Evolutionary conservation across 331 rosid species (phyloP), one percentile per base, ranked within the genome.

Genomic region (Spiraea crenata): DNA sequence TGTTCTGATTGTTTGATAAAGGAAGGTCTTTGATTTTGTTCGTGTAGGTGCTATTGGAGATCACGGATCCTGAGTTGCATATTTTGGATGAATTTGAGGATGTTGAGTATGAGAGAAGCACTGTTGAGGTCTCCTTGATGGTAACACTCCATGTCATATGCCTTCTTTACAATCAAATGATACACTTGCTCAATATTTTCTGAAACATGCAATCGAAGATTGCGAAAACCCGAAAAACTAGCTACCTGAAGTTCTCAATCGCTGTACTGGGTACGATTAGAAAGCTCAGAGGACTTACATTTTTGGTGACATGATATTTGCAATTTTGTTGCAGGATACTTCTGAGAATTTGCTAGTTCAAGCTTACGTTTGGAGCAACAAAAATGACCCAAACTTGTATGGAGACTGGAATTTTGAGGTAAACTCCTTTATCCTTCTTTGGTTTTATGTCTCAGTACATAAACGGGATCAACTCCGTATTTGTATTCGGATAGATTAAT

Each of bases 341-440:
- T 85, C 85, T 16, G 85, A 86, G 72, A 85, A 76, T 19, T 63
- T 86, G 7, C 65, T 2, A 41, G 92, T 80, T 70, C 49, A 72
- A 11, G 31, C 97, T 25, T 93, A 93, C 56, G 85, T 93, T 60
- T 93, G 99, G 99, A 37, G 81, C 76, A 65, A 87, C 81, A 80
- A 14, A 68, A 85, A 73, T 63, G 97, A 93, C 83, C 92, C 96
- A 38, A 76, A 87, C 65, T 82, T 93, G 50, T 87, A 89, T 74
- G 86, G 89, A 37, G 92, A 86, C 3, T 93, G 99, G 99, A 83
- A 89, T 81, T 89, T 93, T 75, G 95, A 93, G 96, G 99, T 91
- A 64, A 57, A 67, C 55, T 35, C 39, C 25, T 15, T 47, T 10
- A 25, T 31, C 55, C 52, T 77, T 65, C 51, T 34, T 57, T 15